A percentile compares a stretch with the other conserved stretches of the same genome.
phyloP scores from a whole-genome alignment of 495 filamentous ascomycete species.

The Daldinia vernicosa region DNA sequence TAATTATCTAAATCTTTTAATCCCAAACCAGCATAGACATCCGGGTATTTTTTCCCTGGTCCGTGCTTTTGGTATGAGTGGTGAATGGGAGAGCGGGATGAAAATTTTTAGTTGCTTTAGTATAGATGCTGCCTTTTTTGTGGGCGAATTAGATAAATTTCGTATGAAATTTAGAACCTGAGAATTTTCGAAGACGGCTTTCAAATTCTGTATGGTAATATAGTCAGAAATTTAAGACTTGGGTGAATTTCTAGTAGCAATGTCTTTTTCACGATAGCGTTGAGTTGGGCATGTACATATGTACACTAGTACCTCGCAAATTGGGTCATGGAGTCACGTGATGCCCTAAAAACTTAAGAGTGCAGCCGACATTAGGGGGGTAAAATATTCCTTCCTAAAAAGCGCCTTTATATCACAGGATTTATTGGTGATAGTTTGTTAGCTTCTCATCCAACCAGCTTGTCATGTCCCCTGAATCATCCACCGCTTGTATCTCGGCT shows the following conservation, averaged over 20 bases:
- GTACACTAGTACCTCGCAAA: not conserved
- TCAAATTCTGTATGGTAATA: not conserved
- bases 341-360: not conserved
- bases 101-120: conserved; percentile 15
- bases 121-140: not conserved
- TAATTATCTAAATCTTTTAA: not conserved
- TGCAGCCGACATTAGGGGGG: not conserved
- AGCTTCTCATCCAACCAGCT: conserved; percentile 69
- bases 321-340: not conserved
- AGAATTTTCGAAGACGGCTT: too few relatives aligned
- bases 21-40: not conserved
- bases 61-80: conserved; percentile 2
- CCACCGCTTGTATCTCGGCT: conserved; percentile 87
- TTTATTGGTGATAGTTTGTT: not conserved
- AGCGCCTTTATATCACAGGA: not conserved
- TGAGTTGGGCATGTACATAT: not conserved
- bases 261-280: not conserved
- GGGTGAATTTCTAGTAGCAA: not conserved
- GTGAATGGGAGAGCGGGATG: conserved; percentile 1
- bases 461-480: conserved; percentile 66
- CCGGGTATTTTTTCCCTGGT: not conserved
- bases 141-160: not conserved
- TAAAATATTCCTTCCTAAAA: not conserved
- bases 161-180: not conserved
- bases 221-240: not conserved